phyloP scores from a whole-genome alignment of 2,329 filamentous ascomycete genomes.

The Pyrenophora tritici-repentis region DNA sequence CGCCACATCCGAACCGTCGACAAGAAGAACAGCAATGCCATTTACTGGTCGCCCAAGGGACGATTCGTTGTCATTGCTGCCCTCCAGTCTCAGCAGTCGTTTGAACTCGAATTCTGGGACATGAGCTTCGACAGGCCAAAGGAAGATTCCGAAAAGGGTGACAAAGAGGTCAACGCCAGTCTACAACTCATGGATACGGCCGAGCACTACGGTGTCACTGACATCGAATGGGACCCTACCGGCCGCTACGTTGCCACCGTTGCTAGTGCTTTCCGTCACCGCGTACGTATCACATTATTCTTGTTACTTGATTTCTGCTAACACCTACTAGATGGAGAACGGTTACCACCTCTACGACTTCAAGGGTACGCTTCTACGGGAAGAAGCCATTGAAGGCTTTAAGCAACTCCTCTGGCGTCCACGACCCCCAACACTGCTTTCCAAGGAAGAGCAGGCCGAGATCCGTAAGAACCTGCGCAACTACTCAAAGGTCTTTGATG shows the following conservation, averaged over 20 bases:
- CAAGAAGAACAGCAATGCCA: constrained; percentile 99
- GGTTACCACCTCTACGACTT: constrained; percentile 99
- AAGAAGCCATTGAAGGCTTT: constrained; percentile 94
- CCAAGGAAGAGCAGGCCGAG: constrained; percentile 95
- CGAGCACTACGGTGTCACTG: constrained; percentile 97
- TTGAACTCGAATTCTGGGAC: constrained; percentile 96
- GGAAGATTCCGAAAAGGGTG: constrained; percentile 88
- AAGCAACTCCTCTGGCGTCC: constrained; percentile 97
- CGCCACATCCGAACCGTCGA: constrained; percentile 93
- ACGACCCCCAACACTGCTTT: constrained; percentile 85
- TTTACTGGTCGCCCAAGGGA: constrained; percentile 97
- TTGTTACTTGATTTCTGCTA: constrained; percentile 13
- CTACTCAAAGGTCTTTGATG: constrained; percentile 92
- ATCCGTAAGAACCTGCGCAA: constrained; percentile 98
- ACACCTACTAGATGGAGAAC: constrained; percentile 82
- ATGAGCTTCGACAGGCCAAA: constrained; percentile 79
- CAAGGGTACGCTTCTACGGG: constrained; percentile 83
- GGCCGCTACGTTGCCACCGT: constrained; percentile 93
- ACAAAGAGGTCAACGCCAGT: constrained; percentile 94
- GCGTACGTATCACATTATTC: constrained; percentile 66
- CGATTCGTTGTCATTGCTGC: constrained; percentile 95
- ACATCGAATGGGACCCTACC: constrained; percentile 97
- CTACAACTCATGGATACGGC: constrained; percentile 90
- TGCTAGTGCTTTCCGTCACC: constrained; percentile 94
- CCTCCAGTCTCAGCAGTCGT: constrained; percentile 88